phyloP scores from a whole-genome alignment of 75 land plant species.

The Picea sitchensis region DNA sequence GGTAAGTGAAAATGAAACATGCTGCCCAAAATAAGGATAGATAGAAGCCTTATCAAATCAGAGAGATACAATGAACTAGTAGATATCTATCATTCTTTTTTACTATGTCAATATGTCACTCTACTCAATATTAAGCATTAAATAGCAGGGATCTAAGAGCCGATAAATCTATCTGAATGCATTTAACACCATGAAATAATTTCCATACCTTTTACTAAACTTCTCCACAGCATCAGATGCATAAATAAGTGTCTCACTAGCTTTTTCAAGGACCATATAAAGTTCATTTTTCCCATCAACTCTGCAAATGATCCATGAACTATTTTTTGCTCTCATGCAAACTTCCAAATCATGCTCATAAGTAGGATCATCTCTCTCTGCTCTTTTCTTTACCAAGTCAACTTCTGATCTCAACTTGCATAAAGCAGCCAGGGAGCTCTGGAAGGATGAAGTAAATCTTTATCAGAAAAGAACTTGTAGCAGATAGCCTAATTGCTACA shows the following conservation, averaged over 20 bases:
- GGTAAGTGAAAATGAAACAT: background rate
- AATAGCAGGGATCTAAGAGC: background rate
- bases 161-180: background rate
- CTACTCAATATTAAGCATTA: background rate
- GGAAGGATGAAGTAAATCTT: conserved; percentile 5
- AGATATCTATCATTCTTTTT: background rate
- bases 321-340: conserved; percentile 78
- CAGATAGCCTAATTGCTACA: too few relatives aligned
- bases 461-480: too few relatives aligned
- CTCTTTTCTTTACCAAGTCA: conserved; percentile 69
- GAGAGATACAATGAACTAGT: background rate
- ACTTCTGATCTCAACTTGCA: conserved; percentile 78
- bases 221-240: conserved; percentile 94
- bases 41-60: background rate
- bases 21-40: background rate
- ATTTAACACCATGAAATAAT: background rate
- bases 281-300: conserved; percentile 72
- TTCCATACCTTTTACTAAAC: conserved; percentile 79
- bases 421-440: conserved; percentile 83
- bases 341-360: conserved; percentile 70
- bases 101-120: background rate
- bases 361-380: conserved; percentile 29
- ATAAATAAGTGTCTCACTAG: conserved; percentile 84
- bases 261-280: conserved; percentile 90
- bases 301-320: conserved; percentile 87